Percentiles rank a stretch among this genome's conserved stretches.
Evolutionary conservation across 257 asterid species (phyloP).

Genomic region (Ilex aquifolium): DNA sequence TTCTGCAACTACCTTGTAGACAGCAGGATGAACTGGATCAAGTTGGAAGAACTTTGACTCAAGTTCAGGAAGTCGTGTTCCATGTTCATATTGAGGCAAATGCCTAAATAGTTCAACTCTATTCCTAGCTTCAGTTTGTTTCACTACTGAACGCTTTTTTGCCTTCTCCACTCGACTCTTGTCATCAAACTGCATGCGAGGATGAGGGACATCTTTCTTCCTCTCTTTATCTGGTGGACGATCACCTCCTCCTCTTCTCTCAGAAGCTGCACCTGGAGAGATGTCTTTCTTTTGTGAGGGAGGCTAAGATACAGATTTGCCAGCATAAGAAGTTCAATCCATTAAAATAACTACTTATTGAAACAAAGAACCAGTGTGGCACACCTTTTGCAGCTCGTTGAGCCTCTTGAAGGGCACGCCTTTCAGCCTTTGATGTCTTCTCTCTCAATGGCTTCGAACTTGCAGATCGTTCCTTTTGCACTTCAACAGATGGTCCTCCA

Average conservation of each 20-base stretch:
- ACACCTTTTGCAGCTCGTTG: slow-evolving; percentile 91
- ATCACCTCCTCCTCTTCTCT: slow-evolving; percentile 53
- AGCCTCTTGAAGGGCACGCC: slow-evolving; percentile 95
- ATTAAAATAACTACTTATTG: background rate
- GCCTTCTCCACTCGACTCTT: slow-evolving; percentile 86
- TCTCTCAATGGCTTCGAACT: slow-evolving; percentile 57
- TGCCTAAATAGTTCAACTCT: slow-evolving; percentile 95
- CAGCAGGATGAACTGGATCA: slow-evolving; percentile 75
- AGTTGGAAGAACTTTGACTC: slow-evolving; percentile 72
- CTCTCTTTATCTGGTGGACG: slow-evolving; percentile 81
- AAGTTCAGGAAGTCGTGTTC: slow-evolving; percentile 60
- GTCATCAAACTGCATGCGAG: slow-evolving; percentile 97
- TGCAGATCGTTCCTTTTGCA: slow-evolving; percentile 33
- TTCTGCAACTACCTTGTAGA: slow-evolving; percentile 50
- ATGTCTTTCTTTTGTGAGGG: slow-evolving; percentile 59
- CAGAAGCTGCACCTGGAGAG: slow-evolving; percentile 52
- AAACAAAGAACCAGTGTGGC: slow-evolving; percentile 12
- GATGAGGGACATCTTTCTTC: slow-evolving; percentile 93
- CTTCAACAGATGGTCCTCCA: slow-evolving; percentile 39
- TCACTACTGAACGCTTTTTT: slow-evolving; percentile 81
- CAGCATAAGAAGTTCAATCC: too few relatives aligned
- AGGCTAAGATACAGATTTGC: too few relatives aligned
- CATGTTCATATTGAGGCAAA: slow-evolving; percentile 90
- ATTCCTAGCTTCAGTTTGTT: slow-evolving; percentile 76
- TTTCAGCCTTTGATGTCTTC: slow-evolving; percentile 85